Base-by-base conservation (phyloP, 108 stramenopile species). In the Epipyxis sp. region DNA sequence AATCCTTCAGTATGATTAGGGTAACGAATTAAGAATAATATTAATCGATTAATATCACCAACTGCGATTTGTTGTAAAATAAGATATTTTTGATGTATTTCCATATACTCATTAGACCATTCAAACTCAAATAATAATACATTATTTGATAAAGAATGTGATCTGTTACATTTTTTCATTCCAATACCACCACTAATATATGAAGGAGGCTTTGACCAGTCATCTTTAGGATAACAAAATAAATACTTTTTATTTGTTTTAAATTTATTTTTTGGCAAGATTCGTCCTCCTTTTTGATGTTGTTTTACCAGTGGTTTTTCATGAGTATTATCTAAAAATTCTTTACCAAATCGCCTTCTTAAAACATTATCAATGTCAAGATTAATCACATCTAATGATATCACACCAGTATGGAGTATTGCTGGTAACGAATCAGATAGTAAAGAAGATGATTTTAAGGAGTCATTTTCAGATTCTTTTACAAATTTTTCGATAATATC, bases 141-240 rank as follows among this genome's bases (percentile, higher is more conserved):
- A 6, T 65, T 25, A 37, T 16, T 65, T 6, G 3, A 6, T 37
- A 32, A 16, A 10, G 61, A 6, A 57, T 57, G 54, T 57, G 25
- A 57, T 57, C 54, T 16, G n/a, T n/a, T n/a, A 6, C 6, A 6
- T 50, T 50, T 50, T 32, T 16, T 65, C 61, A 65, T 65, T 16
- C 61, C 25, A 29, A 65, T 65, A 25, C 61, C 61, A 13, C 61
- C 61, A 37, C 13, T 32, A 25, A 65, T 65, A 25, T 32, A 35
- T 10, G 61, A 3, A 65, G 61, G 61, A 32, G 61, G 61, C 34
- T 65, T 65, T 29, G 34, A 10, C 61, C 61, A 65, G 34, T 65
- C 61, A 13, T 3, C 61, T 10, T 65, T 37, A 6, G 61, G 61
- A 6, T 3, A 6, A 25, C 13, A 29, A 65, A 65, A 65, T 16